Base-by-base conservation (phyloP, 139 green algal species). In the Edaphochlamys debaryana region DNA sequence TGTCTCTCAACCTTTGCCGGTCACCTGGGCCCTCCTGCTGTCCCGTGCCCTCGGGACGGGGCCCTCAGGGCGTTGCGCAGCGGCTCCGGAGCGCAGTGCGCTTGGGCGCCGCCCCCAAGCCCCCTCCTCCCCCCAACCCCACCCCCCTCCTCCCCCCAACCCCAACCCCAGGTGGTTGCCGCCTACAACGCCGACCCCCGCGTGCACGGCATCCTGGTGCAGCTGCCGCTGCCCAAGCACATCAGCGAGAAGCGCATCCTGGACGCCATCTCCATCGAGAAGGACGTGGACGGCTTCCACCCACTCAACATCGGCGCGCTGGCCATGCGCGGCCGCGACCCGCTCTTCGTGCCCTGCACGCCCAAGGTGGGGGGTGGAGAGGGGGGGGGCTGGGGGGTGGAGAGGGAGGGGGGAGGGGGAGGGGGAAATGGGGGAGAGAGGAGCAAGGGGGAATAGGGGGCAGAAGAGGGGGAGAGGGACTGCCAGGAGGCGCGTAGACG, bases 241-340 rank as follows among this genome's bases (percentile, higher is more conserved):
- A 97, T 99, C 41, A 91, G 96, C 69, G 97, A 98, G 84, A 74
- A 94, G 75, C 66, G 80, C 32, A 88, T 97, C 30, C 86, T 97
- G 69, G 93, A 97, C 79, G 92, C 91, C 40, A 95, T 99, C 80
- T 91, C 85, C 77, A 82, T 98, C 0, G 88, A 96, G 32, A 99
- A 98, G 90, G 96, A 99, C 78, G 96, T 98, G 34, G 96, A 99
- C 83, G 96, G 96, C 60, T 98, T 99, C 89, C 96, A 98, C 91
- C 95, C 96, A 4, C 36, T 92, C 30, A 99, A 99, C 92, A 98
- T 98, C n/a, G 94, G 94, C 48, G 66, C 63, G 32, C 85, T 97
- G n/a, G 94, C 93, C 52, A 98, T 98, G 94, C 88, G 95, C 27
- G 95, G 94, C 22, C 89, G 94, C 15, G 66, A 93, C 37, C 96